Base-by-base conservation (phyloP, 2,329 filamentous ascomycete species). In the Biscogniauxia mediterranea region DNA sequence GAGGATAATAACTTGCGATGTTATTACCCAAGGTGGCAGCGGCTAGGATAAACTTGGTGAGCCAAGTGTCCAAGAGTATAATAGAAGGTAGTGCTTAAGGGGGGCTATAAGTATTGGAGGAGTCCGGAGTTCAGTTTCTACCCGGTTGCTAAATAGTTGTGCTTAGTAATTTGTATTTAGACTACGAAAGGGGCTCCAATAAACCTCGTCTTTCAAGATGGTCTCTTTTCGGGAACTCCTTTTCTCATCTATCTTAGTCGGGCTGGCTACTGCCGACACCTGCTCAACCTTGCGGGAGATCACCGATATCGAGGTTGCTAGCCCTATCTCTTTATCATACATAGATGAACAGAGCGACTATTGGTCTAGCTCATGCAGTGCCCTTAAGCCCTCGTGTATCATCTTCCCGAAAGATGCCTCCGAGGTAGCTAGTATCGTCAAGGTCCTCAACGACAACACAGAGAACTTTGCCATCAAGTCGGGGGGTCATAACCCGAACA, bases 401-500 rank as follows among this genome's bases (percentile, higher is more conserved):
- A 73, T 82, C 46, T 78, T 79, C 52, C 82, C 83, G 1, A 76
- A 74, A n/a, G 81, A 76, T 42, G 77, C 80, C 1, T 72, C 78
- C 8, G 82, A 87, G 66, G 82, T 87, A 25, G 77, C 83, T 0
- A 74, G 76, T 11, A 78, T 84, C 17, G 76, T 87, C 56, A 78
- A 76, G 52, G 73, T 81, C 17, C 76, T 87, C 17, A 78, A 78
- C 17, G 73, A 79, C 51, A 77, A 78, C 32, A 71, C 76, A 3
- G 81, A 80, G 55, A 71, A 65, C 3, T 87, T 87, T 65, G 83
- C 84, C 6, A 74, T 85, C 64, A 82, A 83, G 63, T 81, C 81
- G n/a, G 85, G 84, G 19, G 85, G 85, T 0, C 84, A 87, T 71
- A 83, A 81, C 58, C 80, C 83, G 5, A 84, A 85, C 68, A 75